These are phyloP conservation scores for Neopestalotiopsis rosae DNA, from an alignment of 2,329 filamentous ascomycete species.

Conservation along the genomic window DNA sequence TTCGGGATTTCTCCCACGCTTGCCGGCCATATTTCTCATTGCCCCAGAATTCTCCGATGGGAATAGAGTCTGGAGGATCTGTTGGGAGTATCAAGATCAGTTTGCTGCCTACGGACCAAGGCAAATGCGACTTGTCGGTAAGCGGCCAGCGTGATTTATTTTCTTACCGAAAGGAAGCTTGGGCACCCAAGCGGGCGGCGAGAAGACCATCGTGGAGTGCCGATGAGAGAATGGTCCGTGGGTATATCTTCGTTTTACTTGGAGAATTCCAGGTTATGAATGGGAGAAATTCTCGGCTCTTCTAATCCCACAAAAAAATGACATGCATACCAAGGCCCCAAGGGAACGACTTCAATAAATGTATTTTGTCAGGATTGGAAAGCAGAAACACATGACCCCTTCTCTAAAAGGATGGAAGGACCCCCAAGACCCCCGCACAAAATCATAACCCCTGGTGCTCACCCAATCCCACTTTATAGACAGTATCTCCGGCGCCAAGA, in stretches of 20 bases:
- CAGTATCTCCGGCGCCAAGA: slow-evolving; percentile 6
- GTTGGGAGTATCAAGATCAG: not conserved
- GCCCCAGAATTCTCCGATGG: slow-evolving; percentile 74
- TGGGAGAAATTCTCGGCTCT: not conserved
- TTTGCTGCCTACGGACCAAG: not conserved
- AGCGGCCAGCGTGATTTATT: not conserved
- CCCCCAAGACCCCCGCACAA: not conserved
- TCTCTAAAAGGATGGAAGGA: not conserved
- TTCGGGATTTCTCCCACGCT: slow-evolving; percentile 61
- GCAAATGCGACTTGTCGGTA: not conserved
- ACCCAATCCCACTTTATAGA: slow-evolving; percentile 5
- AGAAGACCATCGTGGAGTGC: slow-evolving; percentile 20
- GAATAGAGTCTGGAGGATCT: slow-evolving; percentile 65
- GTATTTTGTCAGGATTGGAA: not conserved
- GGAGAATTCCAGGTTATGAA: not conserved
- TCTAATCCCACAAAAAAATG: not conserved
- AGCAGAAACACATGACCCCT: not conserved
- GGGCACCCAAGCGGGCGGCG: slow-evolving; percentile 22
- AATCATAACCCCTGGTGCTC: not conserved
- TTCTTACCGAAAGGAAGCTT: slow-evolving; percentile 23
- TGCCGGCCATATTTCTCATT: slow-evolving; percentile 70
- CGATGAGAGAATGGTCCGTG: not conserved
- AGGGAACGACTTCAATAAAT: not conserved
- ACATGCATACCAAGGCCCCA: not conserved
- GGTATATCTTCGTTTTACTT: not conserved